Evolutionary conservation across 2,329 filamentous ascomycete genomes (phyloP).

Genomic region (Fusarium armeniacum): DNA sequence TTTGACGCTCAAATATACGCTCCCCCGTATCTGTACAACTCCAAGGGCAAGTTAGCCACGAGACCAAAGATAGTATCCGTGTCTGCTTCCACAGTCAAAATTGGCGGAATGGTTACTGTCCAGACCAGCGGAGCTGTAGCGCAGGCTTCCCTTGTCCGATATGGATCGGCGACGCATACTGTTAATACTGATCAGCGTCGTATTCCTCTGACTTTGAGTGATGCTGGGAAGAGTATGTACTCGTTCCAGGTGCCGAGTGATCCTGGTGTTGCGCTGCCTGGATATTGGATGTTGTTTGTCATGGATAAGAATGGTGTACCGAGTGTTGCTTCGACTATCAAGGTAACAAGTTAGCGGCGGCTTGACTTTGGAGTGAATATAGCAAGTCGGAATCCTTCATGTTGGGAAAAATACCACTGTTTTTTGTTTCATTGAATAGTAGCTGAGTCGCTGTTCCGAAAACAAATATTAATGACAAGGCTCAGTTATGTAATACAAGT

Average conservation of each 20-base stretch:
- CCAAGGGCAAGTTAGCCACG: slow-evolving; percentile 23
- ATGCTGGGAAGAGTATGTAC: slow-evolving; percentile 21
- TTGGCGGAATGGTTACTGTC: slow-evolving; percentile 18
- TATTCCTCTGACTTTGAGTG: slow-evolving; percentile 15
- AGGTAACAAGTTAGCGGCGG: background rate
- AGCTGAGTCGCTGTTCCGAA: background rate
- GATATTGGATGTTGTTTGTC: slow-evolving; percentile 46
- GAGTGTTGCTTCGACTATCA: slow-evolving; percentile 35
- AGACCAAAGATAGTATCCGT: slow-evolving; percentile 28
- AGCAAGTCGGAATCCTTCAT: background rate
- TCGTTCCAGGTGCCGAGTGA: slow-evolving; percentile 33
- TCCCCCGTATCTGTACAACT: slow-evolving; percentile 29
- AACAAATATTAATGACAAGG: background rate
- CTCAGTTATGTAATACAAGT: background rate
- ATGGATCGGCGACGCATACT: slow-evolving; percentile 37
- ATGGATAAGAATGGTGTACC: slow-evolving; percentile 38
- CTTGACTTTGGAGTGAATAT: background rate
- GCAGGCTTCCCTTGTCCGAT: slow-evolving; percentile 28
- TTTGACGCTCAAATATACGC: slow-evolving; percentile 42
- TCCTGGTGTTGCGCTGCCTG: slow-evolving; percentile 35
- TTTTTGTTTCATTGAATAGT: background rate
- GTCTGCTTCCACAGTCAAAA: slow-evolving; percentile 11
- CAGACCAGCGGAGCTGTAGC: slow-evolving; percentile 2
- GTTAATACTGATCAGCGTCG: slow-evolving; percentile 41
- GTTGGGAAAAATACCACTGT: background rate